These are phyloP conservation scores for Grosmannia clavigera DNA, from an alignment of 2,329 filamentous ascomycete species.

Conservation along the genomic window DNA sequence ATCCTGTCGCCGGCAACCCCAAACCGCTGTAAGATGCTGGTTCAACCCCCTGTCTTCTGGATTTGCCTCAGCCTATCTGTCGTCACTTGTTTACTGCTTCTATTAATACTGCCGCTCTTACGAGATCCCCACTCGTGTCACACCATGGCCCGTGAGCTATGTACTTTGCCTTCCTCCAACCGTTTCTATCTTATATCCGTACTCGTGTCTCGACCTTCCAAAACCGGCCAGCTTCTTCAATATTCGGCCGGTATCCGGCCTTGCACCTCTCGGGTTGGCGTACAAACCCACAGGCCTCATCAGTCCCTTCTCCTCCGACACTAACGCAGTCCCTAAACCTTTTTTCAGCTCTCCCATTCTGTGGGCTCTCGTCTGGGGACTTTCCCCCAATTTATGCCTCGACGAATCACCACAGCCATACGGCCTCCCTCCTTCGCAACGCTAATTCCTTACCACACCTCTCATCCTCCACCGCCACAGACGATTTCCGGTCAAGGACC, in stretches of 20 bases:
- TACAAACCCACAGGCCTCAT: slow-evolving; percentile 4
- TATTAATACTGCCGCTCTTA: neutral
- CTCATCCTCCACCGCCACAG: neutral
- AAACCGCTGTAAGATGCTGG: neutral
- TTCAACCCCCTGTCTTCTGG: neutral
- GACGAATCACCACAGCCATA: neutral
- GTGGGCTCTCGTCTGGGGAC: neutral
- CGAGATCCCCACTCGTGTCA: neutral
- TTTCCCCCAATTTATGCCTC: neutral
- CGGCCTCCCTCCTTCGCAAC: neutral
- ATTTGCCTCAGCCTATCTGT: neutral
- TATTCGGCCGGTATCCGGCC: neutral
- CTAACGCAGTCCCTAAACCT: slow-evolving; percentile 8
- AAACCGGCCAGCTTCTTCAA: neutral
- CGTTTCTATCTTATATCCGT: neutral
- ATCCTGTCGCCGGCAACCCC: neutral
- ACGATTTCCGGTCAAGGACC: neutral
- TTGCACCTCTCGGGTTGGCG: neutral
- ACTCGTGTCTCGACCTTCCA: neutral
- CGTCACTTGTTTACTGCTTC: neutral
- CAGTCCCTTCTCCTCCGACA: neutral
- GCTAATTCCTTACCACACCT: slow-evolving; percentile 1
- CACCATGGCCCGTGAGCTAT: neutral
- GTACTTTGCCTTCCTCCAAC: neutral
- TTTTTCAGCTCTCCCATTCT: slow-evolving; percentile 4